Conservation (phyloP, 257 asterid genomes). For the Anisodus acutangulus region DNA sequence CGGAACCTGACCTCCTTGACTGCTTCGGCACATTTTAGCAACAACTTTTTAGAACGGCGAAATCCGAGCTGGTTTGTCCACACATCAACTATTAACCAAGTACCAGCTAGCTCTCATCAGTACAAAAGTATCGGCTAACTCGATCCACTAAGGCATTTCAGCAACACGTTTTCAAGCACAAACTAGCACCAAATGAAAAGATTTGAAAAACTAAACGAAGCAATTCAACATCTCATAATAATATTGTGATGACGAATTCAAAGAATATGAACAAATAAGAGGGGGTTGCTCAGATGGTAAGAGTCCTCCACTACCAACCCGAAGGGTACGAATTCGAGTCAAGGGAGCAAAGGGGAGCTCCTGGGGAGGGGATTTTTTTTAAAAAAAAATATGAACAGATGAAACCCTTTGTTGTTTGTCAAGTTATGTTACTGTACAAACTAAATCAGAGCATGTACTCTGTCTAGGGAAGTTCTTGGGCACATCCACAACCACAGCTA, state of each 20-base stretch:
- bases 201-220: not conserved
- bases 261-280: not conserved
- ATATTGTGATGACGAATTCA: not conserved
- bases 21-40: not conserved
- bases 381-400: not conserved
- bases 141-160: not conserved
- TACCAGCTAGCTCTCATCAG: not conserved
- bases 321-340: too few relatives aligned
- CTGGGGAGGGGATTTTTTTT: too few relatives aligned
- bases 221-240: not conserved
- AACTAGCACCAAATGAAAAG: not conserved
- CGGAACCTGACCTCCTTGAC: not conserved
- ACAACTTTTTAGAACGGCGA: not conserved
- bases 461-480: not conserved
- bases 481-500: slow-evolving; percentile 15
- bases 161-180: not conserved
- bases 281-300: too few relatives aligned
- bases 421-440: slow-evolving; percentile 17
- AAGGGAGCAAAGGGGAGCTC: too few relatives aligned
- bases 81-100: not conserved
- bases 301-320: too few relatives aligned
- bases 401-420: not conserved
- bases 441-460: not conserved
- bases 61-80: not conserved
- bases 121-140: not conserved